Base-by-base conservation (phyloP, 1,284 basidiomycete species). In the Crepidotus sp. region DNA sequence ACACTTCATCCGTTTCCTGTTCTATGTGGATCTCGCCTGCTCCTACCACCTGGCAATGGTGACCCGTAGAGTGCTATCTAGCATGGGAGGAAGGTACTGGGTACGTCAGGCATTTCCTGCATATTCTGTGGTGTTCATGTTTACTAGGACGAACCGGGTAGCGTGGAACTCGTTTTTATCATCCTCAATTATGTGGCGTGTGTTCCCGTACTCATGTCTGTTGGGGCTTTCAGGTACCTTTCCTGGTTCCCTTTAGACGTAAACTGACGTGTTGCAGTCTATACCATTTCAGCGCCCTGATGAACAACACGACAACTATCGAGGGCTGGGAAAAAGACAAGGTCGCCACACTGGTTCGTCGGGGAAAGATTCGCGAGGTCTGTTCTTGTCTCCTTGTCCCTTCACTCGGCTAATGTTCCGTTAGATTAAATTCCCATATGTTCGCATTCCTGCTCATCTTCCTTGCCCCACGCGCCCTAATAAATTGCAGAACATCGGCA, bases 321-420 rank as follows among this genome's bases (percentile, higher is more conserved):
- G 95, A 98, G 66, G 81, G 87, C 1, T 96, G 91, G 89, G 96
- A 98, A 62, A 97, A 97, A 66, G 93, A 98, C 59, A 92, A 88
- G 61, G 90, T 83, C 0, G 83, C 89, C 4, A 88, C 80, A 0
- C 74, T 98, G 54, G 78, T 92, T 35, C 76, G 87, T 10, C 69
- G 85, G 48, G 95, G 94, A 1, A 87, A 86, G 63, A 85, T 98
- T 50, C 76, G 73, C 41, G 86, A 92, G 65, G 85, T 86, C 51
- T 19, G 71, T 11, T 57, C 6, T 24, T 11, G 14, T 11, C 24
- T 40, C 8, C 13, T 33, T 33, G n/a, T 39, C 15, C 29, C 25
- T 19, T 13, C 3, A 0, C 46, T 30, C 25, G 6, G 8, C 31
- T 38, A 3, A 36, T 39, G 33, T 39, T 11, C 49, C 25, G 35